phyloP scores from a whole-genome alignment of 352 stramenopile species.

The Globisporangium takayamanum region DNA sequence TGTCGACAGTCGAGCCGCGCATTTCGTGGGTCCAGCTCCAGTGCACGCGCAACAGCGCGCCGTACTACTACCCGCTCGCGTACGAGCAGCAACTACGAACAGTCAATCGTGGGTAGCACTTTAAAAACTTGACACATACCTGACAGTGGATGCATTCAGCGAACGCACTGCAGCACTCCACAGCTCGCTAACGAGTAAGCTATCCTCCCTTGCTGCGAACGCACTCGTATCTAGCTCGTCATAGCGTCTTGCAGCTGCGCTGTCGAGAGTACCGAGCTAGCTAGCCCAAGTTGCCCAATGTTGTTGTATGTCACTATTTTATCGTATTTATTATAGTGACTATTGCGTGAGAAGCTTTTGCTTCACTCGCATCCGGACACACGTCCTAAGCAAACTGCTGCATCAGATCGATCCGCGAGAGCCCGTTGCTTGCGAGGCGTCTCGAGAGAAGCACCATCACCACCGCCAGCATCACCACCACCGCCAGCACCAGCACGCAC shows the following conservation, averaged over 20 bases:
- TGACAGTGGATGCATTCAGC: not conserved
- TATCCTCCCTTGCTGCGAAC: too few relatives aligned
- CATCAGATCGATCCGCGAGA: not conserved
- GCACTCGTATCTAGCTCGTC: too few relatives aligned
- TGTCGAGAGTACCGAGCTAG: too few relatives aligned
- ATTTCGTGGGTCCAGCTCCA: not conserved
- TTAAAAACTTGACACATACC: not conserved
- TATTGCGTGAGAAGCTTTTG: not conserved
- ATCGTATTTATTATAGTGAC: conserved; percentile 1
- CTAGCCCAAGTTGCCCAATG: too few relatives aligned
- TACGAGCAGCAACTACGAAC: not conserved
- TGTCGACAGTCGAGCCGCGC: not conserved
- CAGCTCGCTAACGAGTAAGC: too few relatives aligned
- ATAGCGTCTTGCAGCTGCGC: too few relatives aligned
- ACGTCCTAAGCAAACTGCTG: not conserved
- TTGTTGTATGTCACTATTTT: not conserved
- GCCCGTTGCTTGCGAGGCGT: too few relatives aligned
- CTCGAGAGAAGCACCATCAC: too few relatives aligned
- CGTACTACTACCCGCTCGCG: not conserved
- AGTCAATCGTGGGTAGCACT: not conserved
- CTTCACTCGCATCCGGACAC: not conserved
- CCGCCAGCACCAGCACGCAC: too few relatives aligned
- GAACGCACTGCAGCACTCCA: too few relatives aligned
- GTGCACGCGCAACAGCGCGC: not conserved
- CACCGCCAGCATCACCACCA: too few relatives aligned